These are phyloP conservation scores for Tetradesmus obliquus DNA, from an alignment of 139 green algal genomes.

Conservation along the genomic window DNA sequence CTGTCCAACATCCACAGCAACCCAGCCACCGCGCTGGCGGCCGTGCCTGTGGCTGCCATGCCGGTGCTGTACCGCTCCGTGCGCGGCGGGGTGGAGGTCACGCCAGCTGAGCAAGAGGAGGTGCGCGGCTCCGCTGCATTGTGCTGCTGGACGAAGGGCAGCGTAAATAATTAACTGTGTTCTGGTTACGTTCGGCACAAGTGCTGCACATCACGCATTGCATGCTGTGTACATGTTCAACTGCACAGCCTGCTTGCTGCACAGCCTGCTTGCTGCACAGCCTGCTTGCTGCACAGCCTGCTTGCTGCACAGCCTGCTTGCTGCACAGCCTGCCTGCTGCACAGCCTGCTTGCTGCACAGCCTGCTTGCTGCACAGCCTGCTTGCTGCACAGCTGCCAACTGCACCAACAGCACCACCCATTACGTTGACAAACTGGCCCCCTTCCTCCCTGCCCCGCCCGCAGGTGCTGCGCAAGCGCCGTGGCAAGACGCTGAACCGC, in stretches of 20 bases:
- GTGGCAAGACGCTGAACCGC: conserved; percentile 76
- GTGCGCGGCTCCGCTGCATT: not conserved
- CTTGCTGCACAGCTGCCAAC: no score
- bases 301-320: no score
- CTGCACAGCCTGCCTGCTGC: no score
- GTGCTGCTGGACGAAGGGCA: not conserved
- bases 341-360: no score
- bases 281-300: no score
- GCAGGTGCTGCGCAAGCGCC: conserved; percentile 75
- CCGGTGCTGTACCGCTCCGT: conserved; percentile 47
- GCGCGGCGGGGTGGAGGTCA: conserved; percentile 45
- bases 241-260: no score
- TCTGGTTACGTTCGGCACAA: not conserved
- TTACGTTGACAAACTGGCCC: no score
- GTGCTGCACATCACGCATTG: not conserved
- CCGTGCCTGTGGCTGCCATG: conserved; percentile 67
- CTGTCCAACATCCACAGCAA: conserved; percentile 79
- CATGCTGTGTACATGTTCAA: not conserved
- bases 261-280: no score
- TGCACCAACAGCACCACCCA: no score
- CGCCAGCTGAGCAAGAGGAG: conserved; percentile 45
- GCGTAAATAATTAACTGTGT: not conserved
- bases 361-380: no score
- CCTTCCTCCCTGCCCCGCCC: not conserved
- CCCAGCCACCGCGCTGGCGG: conserved; percentile 80